Base-by-base conservation (phyloP, 176 grass and related monocot genomes). In the Saccharum officinarum region DNA sequence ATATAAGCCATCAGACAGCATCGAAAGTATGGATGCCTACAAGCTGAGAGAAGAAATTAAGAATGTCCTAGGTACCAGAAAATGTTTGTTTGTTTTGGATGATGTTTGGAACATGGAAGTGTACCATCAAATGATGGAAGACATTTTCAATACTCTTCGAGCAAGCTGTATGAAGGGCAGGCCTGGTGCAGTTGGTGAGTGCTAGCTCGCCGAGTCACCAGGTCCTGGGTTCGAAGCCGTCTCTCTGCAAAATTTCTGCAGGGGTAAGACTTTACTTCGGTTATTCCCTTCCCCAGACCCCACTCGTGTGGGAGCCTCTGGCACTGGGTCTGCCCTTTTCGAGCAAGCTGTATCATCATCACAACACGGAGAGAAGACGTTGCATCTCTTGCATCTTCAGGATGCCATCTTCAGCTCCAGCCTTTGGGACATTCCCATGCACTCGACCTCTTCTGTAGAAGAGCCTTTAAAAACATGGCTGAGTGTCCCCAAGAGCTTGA, bases 71-170 rank as follows among this genome's bases (percentile, higher is more conserved):
- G 8, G 39, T 18, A 46, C 1, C 25, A 28, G 0, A 3, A 90
- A 82, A 73, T 92, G 83, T 66, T 68, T 92, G 9, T 39, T 92
- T 31, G 75, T 92, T 50, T 66, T 79, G n/a, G 77, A 79, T 66
- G 77, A 79, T 79, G 77, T 79, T 18, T 79, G 77, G 39, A 12
- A 66, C 15, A 45, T 1, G 62, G 39, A 79, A 7, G 59, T 46
- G 2, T 79, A 79, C 17, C 39, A 33, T 65, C 25, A 46, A 3
- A 31, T 78, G 7, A 26, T 79, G 16, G 60, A 46, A 31, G 77
- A 46, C 17, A 64, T 46, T 66, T 46, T 66, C 77, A 79, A 65
- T 0, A 79, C 3, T 46, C 60, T 18, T 16, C 14, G 11, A 46
- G 40, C 39, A 46, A 33, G 9, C 18, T 2, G 59, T 45, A 10